phyloP scores from a whole-genome alignment of 2,329 filamentous ascomycete genomes.

The Colletotrichum sp. region DNA sequence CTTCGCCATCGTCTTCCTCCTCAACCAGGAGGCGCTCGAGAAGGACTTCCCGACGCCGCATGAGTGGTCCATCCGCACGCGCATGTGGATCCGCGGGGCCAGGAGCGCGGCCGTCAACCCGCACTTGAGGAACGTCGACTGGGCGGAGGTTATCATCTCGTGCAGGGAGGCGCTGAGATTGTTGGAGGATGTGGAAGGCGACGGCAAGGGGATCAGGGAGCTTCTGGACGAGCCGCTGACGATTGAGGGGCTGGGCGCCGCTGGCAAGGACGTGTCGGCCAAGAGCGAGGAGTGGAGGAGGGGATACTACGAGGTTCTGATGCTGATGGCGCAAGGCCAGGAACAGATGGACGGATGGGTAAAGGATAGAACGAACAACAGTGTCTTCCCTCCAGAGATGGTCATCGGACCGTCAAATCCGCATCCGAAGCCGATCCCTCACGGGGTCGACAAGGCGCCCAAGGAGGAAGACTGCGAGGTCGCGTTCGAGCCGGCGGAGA shows the following conservation, averaged over 20 bases:
- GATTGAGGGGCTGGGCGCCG: slow-evolving; percentile 58
- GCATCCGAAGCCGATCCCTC: slow-evolving; percentile 73
- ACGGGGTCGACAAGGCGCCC: slow-evolving; percentile 65
- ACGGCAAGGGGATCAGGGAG: slow-evolving; percentile 69
- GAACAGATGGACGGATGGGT: slow-evolving; percentile 85
- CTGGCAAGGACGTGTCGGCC: slow-evolving; percentile 67
- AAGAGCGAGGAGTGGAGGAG: slow-evolving; percentile 86
- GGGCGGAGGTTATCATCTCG: slow-evolving; percentile 68
- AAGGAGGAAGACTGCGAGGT: slow-evolving; percentile 76
- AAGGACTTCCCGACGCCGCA: slow-evolving; percentile 78
- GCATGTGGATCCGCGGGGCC: slow-evolving; percentile 70
- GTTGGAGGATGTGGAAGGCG: slow-evolving; percentile 70
- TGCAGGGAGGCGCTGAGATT: slow-evolving; percentile 64
- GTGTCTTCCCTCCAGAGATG: slow-evolving; percentile 73
- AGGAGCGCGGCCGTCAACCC: slow-evolving; percentile 61
- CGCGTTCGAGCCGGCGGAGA: slow-evolving; percentile 73
- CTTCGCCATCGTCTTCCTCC: slow-evolving; percentile 64
- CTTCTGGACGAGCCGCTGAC: slow-evolving; percentile 57
- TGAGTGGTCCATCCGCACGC: slow-evolving; percentile 78
- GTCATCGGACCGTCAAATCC: slow-evolving; percentile 86
- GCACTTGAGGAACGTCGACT: slow-evolving; percentile 62
- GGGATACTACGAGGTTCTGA: slow-evolving; percentile 83
- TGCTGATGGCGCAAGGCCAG: slow-evolving; percentile 75
- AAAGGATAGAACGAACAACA: slow-evolving; percentile 66
- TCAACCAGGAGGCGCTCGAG: slow-evolving; percentile 78